Conservation (phyloP, 441 rosid genomes). For the Pelargonium fulgidum region DNA sequence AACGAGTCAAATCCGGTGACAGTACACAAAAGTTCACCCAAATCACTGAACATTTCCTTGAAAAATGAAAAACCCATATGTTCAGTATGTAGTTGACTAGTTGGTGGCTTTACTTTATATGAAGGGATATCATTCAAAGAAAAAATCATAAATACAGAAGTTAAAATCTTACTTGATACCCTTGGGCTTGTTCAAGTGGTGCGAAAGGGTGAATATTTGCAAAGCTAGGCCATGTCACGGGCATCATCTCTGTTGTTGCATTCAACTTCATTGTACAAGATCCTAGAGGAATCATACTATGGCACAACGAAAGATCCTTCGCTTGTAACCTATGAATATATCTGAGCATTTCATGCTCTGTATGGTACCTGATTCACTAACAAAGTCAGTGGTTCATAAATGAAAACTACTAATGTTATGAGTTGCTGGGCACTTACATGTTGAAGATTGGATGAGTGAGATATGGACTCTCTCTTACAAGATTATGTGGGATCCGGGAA, state of each 20-base stretch:
- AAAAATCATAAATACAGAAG: slow-evolving; percentile 9
- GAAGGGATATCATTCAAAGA: no score
- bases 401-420: slow-evolving; percentile 17
- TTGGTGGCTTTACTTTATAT: no score
- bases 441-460: slow-evolving; percentile 73
- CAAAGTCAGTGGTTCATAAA: slow-evolving; percentile 22
- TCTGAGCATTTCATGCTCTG: slow-evolving; percentile 89
- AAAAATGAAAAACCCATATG: no score
- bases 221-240: slow-evolving; percentile 85
- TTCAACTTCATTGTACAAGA: slow-evolving; percentile 97
- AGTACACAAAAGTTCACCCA: slow-evolving; percentile 75
- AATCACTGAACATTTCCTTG: slow-evolving; percentile 82
- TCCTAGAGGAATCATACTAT: slow-evolving; percentile 96
- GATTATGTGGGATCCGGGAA: slow-evolving; percentile 53
- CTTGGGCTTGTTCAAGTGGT: slow-evolving; percentile 74
- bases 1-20: slow-evolving; percentile 93
- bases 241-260: slow-evolving; percentile 94
- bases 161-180: slow-evolving; percentile 64
- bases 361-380: slow-evolving; percentile 52
- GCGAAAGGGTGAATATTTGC: slow-evolving; percentile 89
- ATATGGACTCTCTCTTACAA: slow-evolving; percentile 64
- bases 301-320: slow-evolving; percentile 93
- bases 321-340: slow-evolving; percentile 67
- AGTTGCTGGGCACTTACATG: slow-evolving; percentile 36
- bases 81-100: no score